A percentile compares a stretch with the other conserved stretches of the same genome.
These are phyloP conservation scores for Pseudoneurospora amorphoporcata DNA, from an alignment of 495 filamentous ascomycete species.

Conservation along the genomic window DNA sequence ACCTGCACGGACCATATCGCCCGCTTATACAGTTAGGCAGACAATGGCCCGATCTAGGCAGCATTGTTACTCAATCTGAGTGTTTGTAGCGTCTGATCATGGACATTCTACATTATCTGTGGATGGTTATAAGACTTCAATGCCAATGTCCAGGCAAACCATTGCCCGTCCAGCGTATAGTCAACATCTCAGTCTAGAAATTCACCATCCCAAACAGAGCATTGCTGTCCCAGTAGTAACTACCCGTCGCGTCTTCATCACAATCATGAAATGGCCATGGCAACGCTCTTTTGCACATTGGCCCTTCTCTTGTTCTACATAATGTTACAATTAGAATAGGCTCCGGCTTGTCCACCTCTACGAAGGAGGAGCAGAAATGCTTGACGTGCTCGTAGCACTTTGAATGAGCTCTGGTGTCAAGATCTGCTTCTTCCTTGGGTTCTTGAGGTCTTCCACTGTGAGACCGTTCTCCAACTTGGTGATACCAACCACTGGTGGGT, in stretches of 20 bases:
- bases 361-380: slow-evolving; percentile 15
- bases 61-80: neutral
- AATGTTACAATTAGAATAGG: slow-evolving; percentile 2
- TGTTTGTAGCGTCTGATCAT: neutral
- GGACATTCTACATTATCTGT: neutral
- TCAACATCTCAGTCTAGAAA: neutral
- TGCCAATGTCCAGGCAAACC: neutral
- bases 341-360: slow-evolving; percentile 1
- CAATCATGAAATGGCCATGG: neutral
- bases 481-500: slow-evolving; percentile 79
- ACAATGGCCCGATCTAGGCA: neutral
- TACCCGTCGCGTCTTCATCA: neutral
- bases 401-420: neutral
- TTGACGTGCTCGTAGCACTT: slow-evolving; percentile 1
- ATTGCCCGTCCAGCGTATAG: neutral
- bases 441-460: slow-evolving; percentile 68
- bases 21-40: neutral
- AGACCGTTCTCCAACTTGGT: slow-evolving; percentile 81
- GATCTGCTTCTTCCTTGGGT: slow-evolving; percentile 53
- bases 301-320: slow-evolving; percentile 3
- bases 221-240: neutral
- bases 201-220: neutral
- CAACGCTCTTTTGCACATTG: neutral
- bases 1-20: slow-evolving; percentile 9
- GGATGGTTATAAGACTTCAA: neutral